A percentile compares a stretch with the other conserved stretches of the same genome.
These are phyloP conservation scores for Acephala macrosclerotiorum DNA, from an alignment of 2,329 filamentous ascomycete genomes.

Conservation along the genomic window DNA sequence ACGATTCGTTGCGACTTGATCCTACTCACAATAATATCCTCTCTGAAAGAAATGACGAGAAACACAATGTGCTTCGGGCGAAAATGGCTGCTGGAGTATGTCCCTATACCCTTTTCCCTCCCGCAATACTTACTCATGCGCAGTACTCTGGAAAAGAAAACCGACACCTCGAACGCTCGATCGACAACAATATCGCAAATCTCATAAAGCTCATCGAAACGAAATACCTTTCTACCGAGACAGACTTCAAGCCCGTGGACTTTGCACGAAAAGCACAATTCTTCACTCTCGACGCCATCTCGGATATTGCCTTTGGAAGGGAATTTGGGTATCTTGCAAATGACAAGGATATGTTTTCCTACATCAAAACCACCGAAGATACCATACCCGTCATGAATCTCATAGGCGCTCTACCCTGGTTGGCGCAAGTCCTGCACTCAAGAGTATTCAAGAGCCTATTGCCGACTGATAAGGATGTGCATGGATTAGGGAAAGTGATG, in stretches of 20 bases:
- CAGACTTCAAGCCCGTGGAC: constrained; percentile 50
- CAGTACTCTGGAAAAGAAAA: constrained; percentile 61
- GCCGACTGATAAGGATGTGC: constrained; percentile 49
- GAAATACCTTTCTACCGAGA: constrained; percentile 54
- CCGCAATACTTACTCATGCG: too few relatives aligned
- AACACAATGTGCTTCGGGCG: constrained; percentile 51
- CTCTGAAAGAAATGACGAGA: constrained; percentile 54
- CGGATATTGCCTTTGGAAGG: constrained; percentile 58
- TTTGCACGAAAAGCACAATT: constrained; percentile 58
- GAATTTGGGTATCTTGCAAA: constrained; percentile 57
- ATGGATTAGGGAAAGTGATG: constrained; percentile 51
- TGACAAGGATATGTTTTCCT: constrained; percentile 56
- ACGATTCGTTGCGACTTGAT: constrained; percentile 57
- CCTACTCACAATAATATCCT: constrained; percentile 60
- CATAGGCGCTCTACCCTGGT: too few relatives aligned
- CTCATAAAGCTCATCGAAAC: constrained; percentile 55
- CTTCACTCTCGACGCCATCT: constrained; percentile 62
- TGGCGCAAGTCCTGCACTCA: too few relatives aligned
- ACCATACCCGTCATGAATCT: too few relatives aligned
- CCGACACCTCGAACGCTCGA: constrained; percentile 53
- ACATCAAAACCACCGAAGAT: constrained; percentile 52
- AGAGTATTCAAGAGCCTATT: constrained; percentile 51
- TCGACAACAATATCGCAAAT: constrained; percentile 55
- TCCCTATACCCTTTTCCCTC: too few relatives aligned
- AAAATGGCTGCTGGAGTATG: constrained; percentile 57